Base-by-base conservation (phyloP, 306 rosid genomes). In the Prunus mira region DNA sequence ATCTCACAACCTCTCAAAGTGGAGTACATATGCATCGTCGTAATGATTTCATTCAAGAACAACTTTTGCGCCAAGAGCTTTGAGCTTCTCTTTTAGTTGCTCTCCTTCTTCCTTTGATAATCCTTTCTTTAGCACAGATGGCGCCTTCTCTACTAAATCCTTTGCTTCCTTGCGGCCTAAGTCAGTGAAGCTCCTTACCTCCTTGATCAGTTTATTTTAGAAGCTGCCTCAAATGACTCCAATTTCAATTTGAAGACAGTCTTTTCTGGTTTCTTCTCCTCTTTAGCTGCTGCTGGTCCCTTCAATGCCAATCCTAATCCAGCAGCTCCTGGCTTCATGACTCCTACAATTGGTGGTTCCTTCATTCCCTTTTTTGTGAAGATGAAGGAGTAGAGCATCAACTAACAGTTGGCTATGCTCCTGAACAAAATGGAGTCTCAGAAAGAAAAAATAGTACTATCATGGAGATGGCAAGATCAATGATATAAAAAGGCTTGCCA, bases 101-200 rank as follows among this genome's bases (percentile, higher is more conserved):
- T 91, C 97, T 69, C 89, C 96, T 76, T 93, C 97, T 81, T 91
- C 98, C 89, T 91, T 93, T 41, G 98, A 87, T 67, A 93, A 71
- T 19, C 97, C 98, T 49, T 76, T 90, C 91, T 91, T 93, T 25
- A 89, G 81, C 78, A 93, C 78, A 0, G 96, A 70, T 1, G 98
- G 98, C 51, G 93, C 74, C 83, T 93, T 93, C 70, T 89, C 98
- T 62, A 91, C 96, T 76, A 91, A 71, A 57, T 93, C 97, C 75
- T 93, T 91, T 6, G 97, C 97, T 72, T 93, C 98, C 86, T 91
- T 89, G 66, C 91, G 81, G 65, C 97, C 98, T 74, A 93, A 87
- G 84, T 91, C 97, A 9, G 97, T 91, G 73, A 89, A 89, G 50
- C 93, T 86, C 19, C 97, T 81, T 41, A 91, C 93, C 80, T 91